Percentiles rank a stretch among this genome's conserved stretches.
Evolutionary conservation across 768 basidiomycete species (phyloP).

Genomic region (Nidularia pulvinata): DNA sequence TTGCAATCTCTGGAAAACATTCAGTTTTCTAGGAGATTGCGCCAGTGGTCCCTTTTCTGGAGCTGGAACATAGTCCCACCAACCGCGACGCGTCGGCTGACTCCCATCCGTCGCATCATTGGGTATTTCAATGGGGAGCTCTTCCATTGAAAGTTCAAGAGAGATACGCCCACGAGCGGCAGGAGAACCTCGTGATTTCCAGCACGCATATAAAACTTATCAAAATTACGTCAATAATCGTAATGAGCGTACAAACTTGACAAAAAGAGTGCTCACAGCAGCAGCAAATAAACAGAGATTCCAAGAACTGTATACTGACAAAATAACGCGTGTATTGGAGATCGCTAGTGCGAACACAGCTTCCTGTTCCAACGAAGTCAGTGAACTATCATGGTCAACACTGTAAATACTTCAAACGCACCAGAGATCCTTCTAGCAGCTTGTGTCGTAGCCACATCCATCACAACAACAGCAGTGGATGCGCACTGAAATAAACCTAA

Average conservation of each 20-base stretch:
- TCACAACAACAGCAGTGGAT: slow-evolving; percentile 34
- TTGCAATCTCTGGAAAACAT: background rate
- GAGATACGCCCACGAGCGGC: slow-evolving; percentile 57
- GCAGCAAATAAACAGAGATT: slow-evolving; percentile 56
- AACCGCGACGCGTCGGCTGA: slow-evolving; percentile 32
- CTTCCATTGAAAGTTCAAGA: slow-evolving; percentile 43
- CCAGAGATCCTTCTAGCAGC: slow-evolving; percentile 49
- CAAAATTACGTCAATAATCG: background rate
- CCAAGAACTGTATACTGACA: slow-evolving; percentile 47
- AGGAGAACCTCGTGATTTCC: slow-evolving; percentile 48
- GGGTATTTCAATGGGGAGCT: slow-evolving; percentile 27
- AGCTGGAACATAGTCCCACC: slow-evolving; percentile 53
- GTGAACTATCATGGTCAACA: background rate
- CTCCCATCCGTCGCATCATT: slow-evolving; percentile 14
- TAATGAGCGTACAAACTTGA: background rate
- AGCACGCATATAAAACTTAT: slow-evolving; percentile 54
- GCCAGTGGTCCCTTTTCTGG: slow-evolving; percentile 11
- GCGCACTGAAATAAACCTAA: slow-evolving; percentile 40
- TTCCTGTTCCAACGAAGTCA: slow-evolving; percentile 28
- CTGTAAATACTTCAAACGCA: slow-evolving; percentile 11
- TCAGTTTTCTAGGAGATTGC: background rate
- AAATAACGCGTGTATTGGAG: slow-evolving; percentile 34
- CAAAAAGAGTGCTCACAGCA: slow-evolving; percentile 48
- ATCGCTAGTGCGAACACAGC: slow-evolving; percentile 38
- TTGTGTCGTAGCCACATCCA: slow-evolving; percentile 36